Percentiles rank a stretch among this genome's conserved stretches.
phyloP scores from a whole-genome alignment of 257 asterid species.

The Gentiana straminea region DNA sequence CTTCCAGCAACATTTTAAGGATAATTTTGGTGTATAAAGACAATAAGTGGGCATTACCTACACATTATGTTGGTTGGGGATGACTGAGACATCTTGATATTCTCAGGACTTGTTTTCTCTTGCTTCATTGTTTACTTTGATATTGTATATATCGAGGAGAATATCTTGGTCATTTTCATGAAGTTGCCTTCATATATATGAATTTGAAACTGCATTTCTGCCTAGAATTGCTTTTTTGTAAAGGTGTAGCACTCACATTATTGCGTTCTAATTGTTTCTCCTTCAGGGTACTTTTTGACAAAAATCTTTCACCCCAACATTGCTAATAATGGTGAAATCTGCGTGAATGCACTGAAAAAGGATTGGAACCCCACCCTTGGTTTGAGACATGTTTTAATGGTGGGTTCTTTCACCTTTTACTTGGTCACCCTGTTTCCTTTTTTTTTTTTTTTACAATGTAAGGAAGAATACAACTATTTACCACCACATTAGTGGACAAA shows the following conservation, averaged over 20 bases:
- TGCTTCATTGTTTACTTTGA: neutral
- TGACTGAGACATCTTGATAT: too few species aligned
- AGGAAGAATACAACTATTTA: slow-evolving; percentile 22
- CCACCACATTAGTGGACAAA: too few species aligned
- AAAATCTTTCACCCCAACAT: slow-evolving; percentile 95
- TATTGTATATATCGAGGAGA: neutral
- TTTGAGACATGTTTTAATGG: slow-evolving; percentile 79
- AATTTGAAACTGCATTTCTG: neutral
- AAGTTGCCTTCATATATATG: neutral
- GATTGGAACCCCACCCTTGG: slow-evolving; percentile 96
- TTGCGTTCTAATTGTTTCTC: slow-evolving; percentile 3
- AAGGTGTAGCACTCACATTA: neutral
- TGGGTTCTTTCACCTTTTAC: slow-evolving; percentile 20
- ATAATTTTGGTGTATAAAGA: too few species aligned
- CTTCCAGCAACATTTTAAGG: too few species aligned
- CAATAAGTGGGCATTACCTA: too few species aligned
- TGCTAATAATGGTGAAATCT: slow-evolving; percentile 75
- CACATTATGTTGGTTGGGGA: too few species aligned
- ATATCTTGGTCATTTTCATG: neutral
- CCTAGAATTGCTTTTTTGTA: neutral
- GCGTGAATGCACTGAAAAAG: slow-evolving; percentile 91
- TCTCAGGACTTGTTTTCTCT: neutral
- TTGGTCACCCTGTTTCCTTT: neutral
- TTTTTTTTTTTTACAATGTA: slow-evolving; percentile 6
- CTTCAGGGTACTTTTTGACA: slow-evolving; percentile 76